Base-by-base conservation (phyloP, 2,329 filamentous ascomycete genomes). In the Nannizzia gypsea region DNA sequence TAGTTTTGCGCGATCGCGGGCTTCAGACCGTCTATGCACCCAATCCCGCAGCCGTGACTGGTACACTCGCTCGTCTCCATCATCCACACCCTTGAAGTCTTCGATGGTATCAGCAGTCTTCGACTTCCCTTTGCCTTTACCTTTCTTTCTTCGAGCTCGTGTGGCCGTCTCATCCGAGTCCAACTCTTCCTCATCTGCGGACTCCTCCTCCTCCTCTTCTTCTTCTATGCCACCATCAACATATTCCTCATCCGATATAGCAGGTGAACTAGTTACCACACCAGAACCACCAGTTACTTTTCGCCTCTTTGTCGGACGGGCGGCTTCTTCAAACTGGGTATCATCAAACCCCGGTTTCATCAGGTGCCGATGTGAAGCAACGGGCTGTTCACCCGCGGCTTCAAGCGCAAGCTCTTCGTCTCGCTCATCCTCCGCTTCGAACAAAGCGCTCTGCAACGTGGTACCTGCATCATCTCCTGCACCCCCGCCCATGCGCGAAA, bases 31-130 rank as follows among this genome's bases (percentile, higher is more conserved):
- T 63, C 81, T 77, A 54, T 79, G 75, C 1, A 88, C 80, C 93
- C 93, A 99, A 59, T 83, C 82, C 22, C 83, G 80, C 3, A 99
- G 72, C 46, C 93, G 83, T 50, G 77, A 77, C 67, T 89, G 87
- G 70, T 95, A 99, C 20, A 90, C 79, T 0, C 79, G 76, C 70
- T 96, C 91, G 62, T 95, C 87, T 0, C 93, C 95, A 71, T 99
- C 93, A 67, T 99, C 93, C 20, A 96, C 73, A 1, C 81, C 81
- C 11, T 80, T 77, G 31, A 86, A 71, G 65, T 85, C 82, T 65
- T 84, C 81, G 6, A 80, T 54, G 11, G 63, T 59, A 11, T 26
- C 78, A 74, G 38, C 22, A 46, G 40, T 20, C 36, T 56, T 64
- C 76, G 66, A 66, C 62, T 66, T 75, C 38, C 66, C 70, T 50